phyloP scores from a whole-genome alignment of 108 stramenopile species.

The Cyclostephanos invisitatus region DNA sequence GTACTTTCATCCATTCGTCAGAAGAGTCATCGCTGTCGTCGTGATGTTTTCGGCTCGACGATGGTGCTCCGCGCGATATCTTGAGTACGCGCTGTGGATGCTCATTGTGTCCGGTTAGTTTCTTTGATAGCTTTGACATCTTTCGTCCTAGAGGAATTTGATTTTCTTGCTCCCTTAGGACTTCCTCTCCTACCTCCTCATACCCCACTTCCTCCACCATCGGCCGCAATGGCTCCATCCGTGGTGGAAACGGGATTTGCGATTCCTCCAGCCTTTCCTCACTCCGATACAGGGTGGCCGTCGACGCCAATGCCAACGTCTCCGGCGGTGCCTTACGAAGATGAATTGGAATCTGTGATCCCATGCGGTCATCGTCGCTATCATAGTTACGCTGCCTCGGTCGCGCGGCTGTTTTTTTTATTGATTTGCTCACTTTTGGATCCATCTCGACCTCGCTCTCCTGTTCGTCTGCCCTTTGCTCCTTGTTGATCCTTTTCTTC shows the following conservation, averaged over 20 bases:
- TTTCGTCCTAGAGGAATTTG: neutral
- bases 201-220: neutral
- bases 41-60: neutral
- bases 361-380: neutral
- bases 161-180: neutral
- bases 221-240: neutral
- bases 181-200: neutral
- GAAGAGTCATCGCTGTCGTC: conserved; percentile 4
- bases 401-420: neutral
- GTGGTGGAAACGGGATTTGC: neutral
- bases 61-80: neutral
- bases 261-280: neutral
- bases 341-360: neutral
- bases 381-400: neutral
- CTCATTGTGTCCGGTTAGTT: neutral
- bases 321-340: neutral
- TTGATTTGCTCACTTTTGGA: neutral
- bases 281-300: too few species aligned
- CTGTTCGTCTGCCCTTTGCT: neutral
- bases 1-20: conserved; percentile 9
- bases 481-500: neutral
- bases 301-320: neutral
- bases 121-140: neutral
- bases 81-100: neutral
- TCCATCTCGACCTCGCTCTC: neutral